Evolutionary conservation across 495 filamentous ascomycete species (phyloP), one percentile per base, ranked within the genome.

Genomic region (Chaetomidium leptoderma): DNA sequence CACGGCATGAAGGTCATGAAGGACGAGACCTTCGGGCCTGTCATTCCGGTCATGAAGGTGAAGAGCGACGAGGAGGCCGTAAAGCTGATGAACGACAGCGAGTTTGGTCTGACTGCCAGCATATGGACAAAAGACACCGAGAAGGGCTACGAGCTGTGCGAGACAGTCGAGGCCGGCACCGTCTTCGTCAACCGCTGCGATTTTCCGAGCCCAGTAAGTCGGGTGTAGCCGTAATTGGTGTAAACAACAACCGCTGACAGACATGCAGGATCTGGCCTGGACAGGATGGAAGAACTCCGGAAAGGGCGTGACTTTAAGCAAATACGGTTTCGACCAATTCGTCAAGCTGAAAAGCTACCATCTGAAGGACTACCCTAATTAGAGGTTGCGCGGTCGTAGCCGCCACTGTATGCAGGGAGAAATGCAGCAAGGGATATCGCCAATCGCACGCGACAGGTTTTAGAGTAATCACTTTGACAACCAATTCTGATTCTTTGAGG

Each of bases 211-310:
- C 91, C 92, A 51, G 90, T 95, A 83, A 78, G 90, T 79, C 44
- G 14, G 47, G 13, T 21, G 27, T 32, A 36, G 19, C 19, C 8
- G 32, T 1, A 13, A 11, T 3, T 29, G 10, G 2, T 42, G 23
- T 7, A 13, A 19, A 7, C 14, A 21, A 33, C 43, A 44, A 7
- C 33, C 24, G 49, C 63, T 53, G 23, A 64, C 60, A 44, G 37
- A 36, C 37, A 59, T 39, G 36, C 49, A 95, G 87, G 93, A 98
- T 72, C 87, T 98, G 47, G 93, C 93, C 13, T 98, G 93, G 93
- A 91, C 90, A 2, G 93, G 93, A 6, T 97, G 92, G 92, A 98
- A 98, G 77, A 87, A 92, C 63, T 96, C 90, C 24, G 93, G 93
- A 42, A 87, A 90, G 67, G 93, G 93, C 27, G 85, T 86, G 51